Evolutionary conservation across 2,329 filamentous ascomycete genomes (phyloP).

Genomic region (Clarireedia monteithiana): DNA sequence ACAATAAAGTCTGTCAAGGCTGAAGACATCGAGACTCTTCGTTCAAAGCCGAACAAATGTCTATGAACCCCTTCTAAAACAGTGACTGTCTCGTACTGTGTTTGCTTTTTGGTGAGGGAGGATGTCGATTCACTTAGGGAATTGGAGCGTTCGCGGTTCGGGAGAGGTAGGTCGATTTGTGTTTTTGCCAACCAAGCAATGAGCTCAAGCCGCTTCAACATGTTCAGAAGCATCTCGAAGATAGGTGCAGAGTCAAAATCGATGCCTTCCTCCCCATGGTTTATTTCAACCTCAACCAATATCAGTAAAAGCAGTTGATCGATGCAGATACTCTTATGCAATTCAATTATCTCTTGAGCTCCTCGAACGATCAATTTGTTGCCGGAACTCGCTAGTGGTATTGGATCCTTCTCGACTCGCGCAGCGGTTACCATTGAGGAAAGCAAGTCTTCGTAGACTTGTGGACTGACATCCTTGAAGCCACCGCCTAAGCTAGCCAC

Average conservation of each 20-base stretch:
- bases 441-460: constrained; percentile 47
- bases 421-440: constrained; percentile 37
- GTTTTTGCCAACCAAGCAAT: constrained; percentile 59
- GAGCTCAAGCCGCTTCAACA: constrained; percentile 68
- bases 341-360: constrained; percentile 67
- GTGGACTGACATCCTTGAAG: constrained; percentile 49
- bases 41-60: constrained; percentile 55
- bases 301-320: constrained; percentile 77
- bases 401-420: constrained; percentile 26
- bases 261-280: constrained; percentile 61
- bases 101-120: constrained; percentile 34
- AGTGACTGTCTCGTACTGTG: constrained; percentile 43
- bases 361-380: constrained; percentile 66
- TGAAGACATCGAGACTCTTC: constrained; percentile 43
- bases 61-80: constrained; percentile 52
- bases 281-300: constrained; percentile 78
- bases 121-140: constrained; percentile 24
- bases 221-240: constrained; percentile 61
- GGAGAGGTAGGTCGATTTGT: constrained; percentile 44
- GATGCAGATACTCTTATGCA: constrained; percentile 67
- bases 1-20: constrained; percentile 60
- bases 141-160: constrained; percentile 34
- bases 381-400: constrained; percentile 65
- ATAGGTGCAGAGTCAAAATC: constrained; percentile 64
- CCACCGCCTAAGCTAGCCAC: constrained; percentile 59